Evolutionary conservation across 495 filamentous ascomycete genomes (phyloP).

Genomic region (Aspergillus asperescens): DNA sequence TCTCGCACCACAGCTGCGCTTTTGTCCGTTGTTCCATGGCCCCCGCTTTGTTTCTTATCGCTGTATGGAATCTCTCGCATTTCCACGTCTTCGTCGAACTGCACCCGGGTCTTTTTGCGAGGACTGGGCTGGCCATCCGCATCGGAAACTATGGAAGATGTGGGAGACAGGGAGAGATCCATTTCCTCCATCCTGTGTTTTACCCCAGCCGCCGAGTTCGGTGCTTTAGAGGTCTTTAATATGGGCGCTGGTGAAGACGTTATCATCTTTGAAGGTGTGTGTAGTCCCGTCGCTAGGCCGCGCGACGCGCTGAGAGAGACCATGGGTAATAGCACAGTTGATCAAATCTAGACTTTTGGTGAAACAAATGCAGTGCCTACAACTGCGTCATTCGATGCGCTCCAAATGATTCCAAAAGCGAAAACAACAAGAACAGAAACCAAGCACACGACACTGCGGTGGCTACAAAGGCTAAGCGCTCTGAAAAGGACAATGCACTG

Average conservation of each 20-base stretch:
- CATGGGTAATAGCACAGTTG: conserved; percentile 26
- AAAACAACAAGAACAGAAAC: conserved; percentile 4
- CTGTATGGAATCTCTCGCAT: conserved; percentile 34
- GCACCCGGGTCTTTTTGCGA: conserved; percentile 61
- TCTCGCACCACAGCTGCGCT: conserved; percentile 55
- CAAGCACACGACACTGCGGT: conserved; percentile 22
- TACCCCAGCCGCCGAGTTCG: conserved; percentile 16
- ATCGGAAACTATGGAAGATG: conserved; percentile 33
- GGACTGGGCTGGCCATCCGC: conserved; percentile 39
- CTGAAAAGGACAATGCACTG: not conserved
- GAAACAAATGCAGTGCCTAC: conserved; percentile 1
- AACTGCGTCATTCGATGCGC: conserved; percentile 24
- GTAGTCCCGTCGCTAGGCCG: conserved; percentile 27
- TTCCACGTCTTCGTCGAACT: conserved; percentile 69
- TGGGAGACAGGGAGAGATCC: conserved; percentile 34
- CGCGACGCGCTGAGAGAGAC: conserved; percentile 37
- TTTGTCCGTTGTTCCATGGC: conserved; percentile 50
- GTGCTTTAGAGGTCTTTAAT: conserved; percentile 36
- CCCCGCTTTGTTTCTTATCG: conserved; percentile 9
- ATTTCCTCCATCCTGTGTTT: conserved; percentile 43
- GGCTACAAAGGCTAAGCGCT: conserved; percentile 13
- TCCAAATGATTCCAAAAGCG: not conserved
- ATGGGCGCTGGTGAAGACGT: conserved; percentile 40
- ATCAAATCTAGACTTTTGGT: conserved; percentile 10
- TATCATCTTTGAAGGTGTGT: conserved; percentile 32